Conservation (phyloP, 768 basidiomycete species). For the Russula olivacea region DNA sequence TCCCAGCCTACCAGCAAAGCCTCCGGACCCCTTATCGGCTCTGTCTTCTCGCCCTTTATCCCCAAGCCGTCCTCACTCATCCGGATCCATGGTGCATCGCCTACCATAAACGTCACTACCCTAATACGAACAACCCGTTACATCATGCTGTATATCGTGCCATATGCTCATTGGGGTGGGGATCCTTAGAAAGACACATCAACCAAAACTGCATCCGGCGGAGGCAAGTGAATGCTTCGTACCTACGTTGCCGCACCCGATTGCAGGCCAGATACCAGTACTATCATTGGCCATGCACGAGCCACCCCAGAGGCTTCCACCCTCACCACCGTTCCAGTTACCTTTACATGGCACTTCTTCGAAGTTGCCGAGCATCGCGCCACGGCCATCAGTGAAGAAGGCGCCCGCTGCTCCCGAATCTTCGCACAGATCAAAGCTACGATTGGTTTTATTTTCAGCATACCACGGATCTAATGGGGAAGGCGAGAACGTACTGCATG, state of each 20-base stretch:
- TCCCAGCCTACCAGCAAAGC: background rate
- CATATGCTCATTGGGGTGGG: conserved; percentile 2
- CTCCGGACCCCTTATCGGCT: background rate
- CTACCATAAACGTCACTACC: background rate
- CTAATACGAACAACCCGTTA: background rate
- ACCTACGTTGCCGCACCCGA: conserved; percentile 53
- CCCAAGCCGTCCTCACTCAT: background rate
- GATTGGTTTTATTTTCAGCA: background rate
- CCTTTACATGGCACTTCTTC: conserved; percentile 49
- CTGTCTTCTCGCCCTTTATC: background rate
- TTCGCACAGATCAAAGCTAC: conserved; percentile 55
- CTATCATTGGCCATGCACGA: conserved; percentile 45
- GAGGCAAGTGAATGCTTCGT: background rate
- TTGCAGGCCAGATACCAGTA: conserved; percentile 46
- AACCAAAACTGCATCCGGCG: background rate
- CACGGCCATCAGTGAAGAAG: conserved; percentile 49
- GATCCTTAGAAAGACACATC: background rate
- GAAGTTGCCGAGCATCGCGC: conserved; percentile 48
- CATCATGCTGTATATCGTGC: background rate
- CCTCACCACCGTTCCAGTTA: conserved; percentile 50
- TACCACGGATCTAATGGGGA: background rate
- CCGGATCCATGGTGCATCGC: background rate
- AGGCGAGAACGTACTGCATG: conserved; percentile 42
- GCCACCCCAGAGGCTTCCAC: conserved; percentile 40
- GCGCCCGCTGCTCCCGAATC: conserved; percentile 47